phyloP scores from a whole-genome alignment of 140 eudicot species.

The Oenanthe javanica region DNA sequence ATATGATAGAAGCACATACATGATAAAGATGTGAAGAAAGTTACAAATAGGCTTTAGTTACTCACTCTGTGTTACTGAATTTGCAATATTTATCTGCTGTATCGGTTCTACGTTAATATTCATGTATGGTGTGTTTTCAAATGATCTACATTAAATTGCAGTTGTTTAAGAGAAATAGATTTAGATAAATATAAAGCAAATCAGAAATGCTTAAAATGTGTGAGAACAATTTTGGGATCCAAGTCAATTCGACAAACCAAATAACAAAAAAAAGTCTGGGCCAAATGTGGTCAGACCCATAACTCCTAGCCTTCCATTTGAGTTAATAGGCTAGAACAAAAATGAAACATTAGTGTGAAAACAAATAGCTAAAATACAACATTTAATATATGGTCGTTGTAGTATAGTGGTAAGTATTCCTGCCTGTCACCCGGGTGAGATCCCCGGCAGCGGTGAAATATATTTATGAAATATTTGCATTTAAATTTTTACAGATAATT shows the following conservation, averaged over 20 bases:
- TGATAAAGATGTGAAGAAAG: slow-evolving; percentile 15
- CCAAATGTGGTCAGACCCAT: too few species aligned
- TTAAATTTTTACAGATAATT: too few species aligned
- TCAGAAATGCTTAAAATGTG: background rate
- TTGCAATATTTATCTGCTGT: background rate
- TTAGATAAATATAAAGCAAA: background rate
- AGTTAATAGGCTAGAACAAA: too few species aligned
- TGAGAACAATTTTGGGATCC: background rate
- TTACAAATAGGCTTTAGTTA: slow-evolving; percentile 8
- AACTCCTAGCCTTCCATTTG: too few species aligned
- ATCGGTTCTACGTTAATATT: background rate
- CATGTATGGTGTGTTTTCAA: background rate
- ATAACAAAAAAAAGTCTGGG: background rate
- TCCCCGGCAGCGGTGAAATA: slow-evolving; percentile 51
- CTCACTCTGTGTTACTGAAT: slow-evolving; percentile 5
- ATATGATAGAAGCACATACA: slow-evolving; percentile 11
- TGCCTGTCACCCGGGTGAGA: slow-evolving; percentile 90
- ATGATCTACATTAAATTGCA: background rate
- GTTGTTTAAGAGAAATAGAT: background rate
- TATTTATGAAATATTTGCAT: too few species aligned
- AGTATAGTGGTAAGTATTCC: slow-evolving; percentile 71
- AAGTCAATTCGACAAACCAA: background rate
- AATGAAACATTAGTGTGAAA: too few species aligned
- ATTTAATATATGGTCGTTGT: slow-evolving; percentile 9
- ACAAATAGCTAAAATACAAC: too few species aligned